Percentiles rank a stretch among this genome's conserved stretches.
Conservation (phyloP, 2,329 filamentous ascomycete genomes). For the Aspergillus caelatus region DNA sequence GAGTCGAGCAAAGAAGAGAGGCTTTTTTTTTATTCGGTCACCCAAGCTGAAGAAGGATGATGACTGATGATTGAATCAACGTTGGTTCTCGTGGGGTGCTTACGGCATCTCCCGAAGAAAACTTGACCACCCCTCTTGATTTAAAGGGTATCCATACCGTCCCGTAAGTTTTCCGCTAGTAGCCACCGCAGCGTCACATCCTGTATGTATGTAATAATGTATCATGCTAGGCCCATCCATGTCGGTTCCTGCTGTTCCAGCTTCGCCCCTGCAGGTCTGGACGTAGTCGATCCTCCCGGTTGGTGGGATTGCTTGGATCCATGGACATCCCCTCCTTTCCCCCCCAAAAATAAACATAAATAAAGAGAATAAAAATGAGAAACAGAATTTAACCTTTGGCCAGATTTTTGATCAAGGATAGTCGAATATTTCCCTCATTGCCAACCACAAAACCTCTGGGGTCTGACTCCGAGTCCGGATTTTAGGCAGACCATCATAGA, state of each 20-base stretch:
- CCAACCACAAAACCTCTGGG: neutral
- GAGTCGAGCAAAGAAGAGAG: neutral
- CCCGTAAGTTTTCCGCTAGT: neutral
- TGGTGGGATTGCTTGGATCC: neutral
- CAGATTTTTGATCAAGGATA: neutral
- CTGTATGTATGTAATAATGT: neutral
- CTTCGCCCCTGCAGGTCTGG: neutral
- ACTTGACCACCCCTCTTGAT: neutral
- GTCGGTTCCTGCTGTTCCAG: conserved; percentile 1
- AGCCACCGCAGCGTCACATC: neutral
- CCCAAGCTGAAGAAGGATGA: neutral
- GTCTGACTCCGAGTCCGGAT: neutral
- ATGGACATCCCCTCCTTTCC: neutral
- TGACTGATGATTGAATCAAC: conserved; percentile 5
- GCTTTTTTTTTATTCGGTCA: neutral
- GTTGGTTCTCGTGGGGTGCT: conserved; percentile 16
- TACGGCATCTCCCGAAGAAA: conserved; percentile 10
- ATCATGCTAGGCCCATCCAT: neutral
- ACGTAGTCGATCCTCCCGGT: neutral
- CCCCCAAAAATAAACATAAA: neutral
- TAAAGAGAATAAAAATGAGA: neutral
- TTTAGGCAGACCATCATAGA: neutral
- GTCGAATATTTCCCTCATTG: neutral
- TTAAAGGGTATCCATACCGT: neutral
- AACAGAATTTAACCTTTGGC: neutral